These are phyloP conservation scores for Diospyros kaki DNA, from an alignment of 148 eudicot genomes.

Conservation along the genomic window DNA sequence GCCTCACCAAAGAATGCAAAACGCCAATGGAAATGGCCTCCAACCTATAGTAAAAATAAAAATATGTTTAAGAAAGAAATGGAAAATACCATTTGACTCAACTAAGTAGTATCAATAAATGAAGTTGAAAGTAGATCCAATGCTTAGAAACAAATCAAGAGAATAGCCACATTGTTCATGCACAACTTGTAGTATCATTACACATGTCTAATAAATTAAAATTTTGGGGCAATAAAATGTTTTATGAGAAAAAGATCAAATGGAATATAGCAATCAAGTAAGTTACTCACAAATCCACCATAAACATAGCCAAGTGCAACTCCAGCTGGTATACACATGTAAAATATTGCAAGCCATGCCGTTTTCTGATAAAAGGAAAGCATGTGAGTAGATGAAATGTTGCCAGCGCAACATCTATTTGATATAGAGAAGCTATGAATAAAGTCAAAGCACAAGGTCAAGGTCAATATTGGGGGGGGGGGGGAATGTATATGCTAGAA, in stretches of 20 bases:
- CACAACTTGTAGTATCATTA: no score
- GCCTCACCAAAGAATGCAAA: constrained; percentile 80
- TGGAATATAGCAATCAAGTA: not conserved
- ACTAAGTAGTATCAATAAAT: no score
- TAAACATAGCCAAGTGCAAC: constrained; percentile 90
- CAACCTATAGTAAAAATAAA: constrained; percentile 46
- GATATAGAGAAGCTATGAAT: not conserved
- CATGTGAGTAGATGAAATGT: not conserved
- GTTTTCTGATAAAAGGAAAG: constrained; percentile 53
- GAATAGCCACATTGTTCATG: no score
- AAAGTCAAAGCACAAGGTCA: no score
- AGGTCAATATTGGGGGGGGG: no score
- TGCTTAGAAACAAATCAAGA: no score
- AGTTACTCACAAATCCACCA: constrained; percentile 74
- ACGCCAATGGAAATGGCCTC: constrained; percentile 62
- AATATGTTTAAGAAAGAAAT: not conserved
- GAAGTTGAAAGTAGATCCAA: no score
- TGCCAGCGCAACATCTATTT: no score
- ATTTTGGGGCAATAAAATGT: no score
- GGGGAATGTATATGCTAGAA: not conserved
- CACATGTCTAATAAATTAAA: no score
- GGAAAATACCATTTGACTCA: no score
- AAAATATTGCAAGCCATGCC: constrained; percentile 86
- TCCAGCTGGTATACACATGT: constrained; percentile 99
- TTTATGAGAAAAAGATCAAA: no score